Conservation (phyloP, 345 rosid genomes). For the Lagerstroemia speciosa region DNA sequence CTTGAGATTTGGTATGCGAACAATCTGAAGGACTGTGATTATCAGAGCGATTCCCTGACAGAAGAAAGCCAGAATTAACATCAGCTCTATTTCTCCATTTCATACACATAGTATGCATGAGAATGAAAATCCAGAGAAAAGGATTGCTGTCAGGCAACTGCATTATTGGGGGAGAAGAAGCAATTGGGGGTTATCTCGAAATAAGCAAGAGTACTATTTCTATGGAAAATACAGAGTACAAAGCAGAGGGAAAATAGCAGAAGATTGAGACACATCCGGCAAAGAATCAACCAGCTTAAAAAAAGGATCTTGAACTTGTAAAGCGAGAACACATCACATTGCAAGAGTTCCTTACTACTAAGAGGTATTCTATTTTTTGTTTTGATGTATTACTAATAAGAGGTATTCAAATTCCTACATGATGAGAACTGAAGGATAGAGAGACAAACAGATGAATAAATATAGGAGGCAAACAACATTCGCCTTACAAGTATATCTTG, state of each 20-base stretch:
- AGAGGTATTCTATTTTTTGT: no score
- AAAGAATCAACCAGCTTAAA: background rate
- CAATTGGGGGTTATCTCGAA: no score
- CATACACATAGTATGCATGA: background rate
- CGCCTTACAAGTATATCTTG: conserved; percentile 95
- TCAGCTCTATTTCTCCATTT: conserved; percentile 6
- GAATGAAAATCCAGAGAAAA: background rate
- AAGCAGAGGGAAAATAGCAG: background rate
- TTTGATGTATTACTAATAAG: no score
- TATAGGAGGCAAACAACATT: background rate
- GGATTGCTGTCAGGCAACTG: background rate
- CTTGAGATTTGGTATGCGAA: conserved; percentile 92
- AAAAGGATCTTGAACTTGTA: background rate
- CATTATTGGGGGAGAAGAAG: no score
- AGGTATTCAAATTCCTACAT: background rate
- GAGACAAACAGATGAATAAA: background rate
- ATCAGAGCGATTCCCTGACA: conserved; percentile 87
- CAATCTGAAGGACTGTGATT: conserved; percentile 92
- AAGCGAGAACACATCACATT: background rate
- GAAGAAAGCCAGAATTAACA: conserved; percentile 8
- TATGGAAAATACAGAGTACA: no score
- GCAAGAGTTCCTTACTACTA: background rate
- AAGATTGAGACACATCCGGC: background rate
- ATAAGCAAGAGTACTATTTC: no score
- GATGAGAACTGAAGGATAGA: background rate